These are phyloP conservation scores for Acacia concinna DNA, from an alignment of 331 rosid genomes.

Conservation along the genomic window DNA sequence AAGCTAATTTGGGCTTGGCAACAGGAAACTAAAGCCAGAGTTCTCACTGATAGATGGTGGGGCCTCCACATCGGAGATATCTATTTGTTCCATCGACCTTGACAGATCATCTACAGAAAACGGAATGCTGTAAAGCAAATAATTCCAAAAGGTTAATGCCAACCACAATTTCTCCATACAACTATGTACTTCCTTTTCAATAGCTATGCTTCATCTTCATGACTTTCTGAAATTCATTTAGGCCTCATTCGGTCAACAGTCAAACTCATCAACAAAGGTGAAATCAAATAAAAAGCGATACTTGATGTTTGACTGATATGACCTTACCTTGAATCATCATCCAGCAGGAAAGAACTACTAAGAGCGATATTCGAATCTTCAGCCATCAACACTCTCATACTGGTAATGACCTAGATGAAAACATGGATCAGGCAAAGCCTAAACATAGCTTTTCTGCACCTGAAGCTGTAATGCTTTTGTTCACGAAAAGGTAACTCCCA, in stretches of 20 bases:
- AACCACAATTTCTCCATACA: not conserved
- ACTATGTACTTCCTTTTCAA: conserved; percentile 2
- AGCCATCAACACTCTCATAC: conserved; percentile 80
- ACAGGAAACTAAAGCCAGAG: conserved; percentile 79
- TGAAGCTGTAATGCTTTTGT: conserved; percentile 17
- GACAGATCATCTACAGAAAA: conserved; percentile 82
- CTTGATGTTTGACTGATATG: not conserved
- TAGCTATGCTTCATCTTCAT: not conserved
- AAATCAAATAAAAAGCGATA: not conserved
- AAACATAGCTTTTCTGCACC: conserved; percentile 14
- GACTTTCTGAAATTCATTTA: not conserved
- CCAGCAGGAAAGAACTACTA: conserved; percentile 78
- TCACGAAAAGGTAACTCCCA: conserved; percentile 28
- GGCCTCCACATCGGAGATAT: conserved; percentile 70
- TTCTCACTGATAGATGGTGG: conserved; percentile 70
- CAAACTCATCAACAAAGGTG: not conserved
- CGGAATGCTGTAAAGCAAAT: conserved; percentile 59
- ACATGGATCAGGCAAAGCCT: conserved; percentile 16
- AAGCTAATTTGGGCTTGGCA: conserved; percentile 64
- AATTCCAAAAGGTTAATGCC: conserved; percentile 29
- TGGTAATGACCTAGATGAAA: conserved; percentile 63
- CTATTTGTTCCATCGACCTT: conserved; percentile 75
- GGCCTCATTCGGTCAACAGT: not conserved
- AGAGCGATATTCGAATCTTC: conserved; percentile 84
- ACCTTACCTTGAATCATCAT: conserved; percentile 78